A percentile compares a stretch with the other conserved stretches of the same genome.
These are phyloP conservation scores for Pythium graminicola DNA, from an alignment of 352 stramenopile genomes.

Conservation along the genomic window DNA sequence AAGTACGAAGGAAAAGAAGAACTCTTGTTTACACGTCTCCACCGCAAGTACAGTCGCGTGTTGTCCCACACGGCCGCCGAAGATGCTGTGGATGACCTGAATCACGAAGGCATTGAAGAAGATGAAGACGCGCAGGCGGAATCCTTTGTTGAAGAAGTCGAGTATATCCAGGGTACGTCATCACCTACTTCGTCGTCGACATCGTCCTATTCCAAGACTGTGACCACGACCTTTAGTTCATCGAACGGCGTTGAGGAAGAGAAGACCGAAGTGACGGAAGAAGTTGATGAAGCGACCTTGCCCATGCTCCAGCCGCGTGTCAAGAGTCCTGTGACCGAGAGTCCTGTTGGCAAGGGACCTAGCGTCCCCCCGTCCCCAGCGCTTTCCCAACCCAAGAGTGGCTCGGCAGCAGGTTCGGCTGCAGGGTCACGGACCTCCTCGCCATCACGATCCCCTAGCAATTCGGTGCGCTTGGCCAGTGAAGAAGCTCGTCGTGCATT, in stretches of 20 bases:
- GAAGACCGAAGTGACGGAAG: slow-evolving; percentile 15
- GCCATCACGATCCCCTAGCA: slow-evolving; percentile 33
- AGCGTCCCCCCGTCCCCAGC: slow-evolving; percentile 15
- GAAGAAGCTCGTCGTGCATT: slow-evolving; percentile 40
- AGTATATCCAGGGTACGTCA: slow-evolving; percentile 26
- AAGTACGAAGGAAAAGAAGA: slow-evolving; percentile 80
- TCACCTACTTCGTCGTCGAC: slow-evolving; percentile 15
- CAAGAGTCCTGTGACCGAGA: slow-evolving; percentile 14
- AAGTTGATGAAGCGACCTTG: slow-evolving; percentile 35
- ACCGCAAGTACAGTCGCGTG: slow-evolving; percentile 70
- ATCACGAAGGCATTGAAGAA: slow-evolving; percentile 46
- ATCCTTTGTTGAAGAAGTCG: slow-evolving; percentile 24
- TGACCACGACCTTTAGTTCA: slow-evolving; percentile 5
- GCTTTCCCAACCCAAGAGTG: neutral
- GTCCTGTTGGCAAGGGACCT: slow-evolving; percentile 9
- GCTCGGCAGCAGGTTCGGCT: slow-evolving; percentile 4
- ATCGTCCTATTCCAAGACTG: slow-evolving; percentile 9
- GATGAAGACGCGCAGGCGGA: slow-evolving; percentile 28
- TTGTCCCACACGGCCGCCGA: slow-evolving; percentile 29
- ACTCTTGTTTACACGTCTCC: slow-evolving; percentile 62
- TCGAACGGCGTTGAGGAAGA: neutral
- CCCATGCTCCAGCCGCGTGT: slow-evolving; percentile 30
- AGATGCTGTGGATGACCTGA: slow-evolving; percentile 28
- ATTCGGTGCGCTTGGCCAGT: slow-evolving; percentile 41
- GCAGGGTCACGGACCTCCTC: slow-evolving; percentile 7